Base-by-base conservation (phyloP, 2,329 filamentous ascomycete species). In the Alternaria burnsii region DNA sequence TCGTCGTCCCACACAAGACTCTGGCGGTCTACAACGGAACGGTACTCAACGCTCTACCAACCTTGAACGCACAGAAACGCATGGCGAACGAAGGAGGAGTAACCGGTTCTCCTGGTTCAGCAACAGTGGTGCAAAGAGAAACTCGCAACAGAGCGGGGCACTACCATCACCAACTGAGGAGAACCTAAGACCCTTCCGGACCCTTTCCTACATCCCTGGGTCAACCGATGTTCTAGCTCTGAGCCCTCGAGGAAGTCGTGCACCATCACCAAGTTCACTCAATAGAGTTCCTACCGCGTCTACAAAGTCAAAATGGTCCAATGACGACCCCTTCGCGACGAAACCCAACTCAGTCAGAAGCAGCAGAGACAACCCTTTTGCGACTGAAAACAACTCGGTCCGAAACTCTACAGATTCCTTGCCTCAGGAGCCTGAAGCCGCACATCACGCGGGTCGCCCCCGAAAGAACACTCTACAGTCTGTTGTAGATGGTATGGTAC, bases 401-500 rank as follows among this genome's bases (percentile, higher is more conserved):
- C 58, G 54, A 11, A 36, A 22, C 8, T 61, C 58, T 18, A 10
- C 28, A 16, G 53, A 47, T n/a, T 14, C 20, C 4, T 18, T 51
- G 30, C 58, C 47, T 16, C 55, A 55, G 44, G 47, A 66, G 28
- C 65, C 63, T 16, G 61, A 66, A 22, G 34, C 42, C 38, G 50
- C 44, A 57, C 58, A 51, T 30, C 30, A 62, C 53, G 47, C 28
- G 41, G 43, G 58, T 10, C 57, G 57, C 14, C 59, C 16, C 14
- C 54, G 61, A 36, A 67, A 55, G 44, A 62, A 61, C 5, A 72
- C 64, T 10, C 34, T 71, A 18, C 65, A 59, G 14, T 60, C 65
- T 2, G 55, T 71, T 18, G 62, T 70, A 10, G 64, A 69, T 42
- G 54, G 59, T 24, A 55, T 71, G 32, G 59, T 71, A 1, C 68